These are phyloP conservation scores for Dioscorea cayenensis DNA, from an alignment of 116 monocot genomes.

Conservation along the genomic window DNA sequence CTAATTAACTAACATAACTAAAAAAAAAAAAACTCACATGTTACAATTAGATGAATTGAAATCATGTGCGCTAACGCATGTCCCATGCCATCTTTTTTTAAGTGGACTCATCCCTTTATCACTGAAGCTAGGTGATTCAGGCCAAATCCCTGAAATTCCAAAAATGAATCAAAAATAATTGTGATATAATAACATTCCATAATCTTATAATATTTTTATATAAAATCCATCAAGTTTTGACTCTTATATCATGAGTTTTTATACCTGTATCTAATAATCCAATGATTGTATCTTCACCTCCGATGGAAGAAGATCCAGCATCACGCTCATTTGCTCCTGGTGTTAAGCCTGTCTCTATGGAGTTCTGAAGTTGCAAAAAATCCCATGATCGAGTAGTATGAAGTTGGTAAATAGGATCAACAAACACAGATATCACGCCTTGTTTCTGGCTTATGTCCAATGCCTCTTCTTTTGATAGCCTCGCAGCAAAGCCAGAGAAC, in stretches of 20 bases:
- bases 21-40: conserved; percentile 23
- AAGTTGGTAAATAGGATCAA: conserved; percentile 53
- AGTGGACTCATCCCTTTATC: conserved; percentile 38
- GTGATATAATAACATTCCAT: too few relatives aligned
- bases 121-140: conserved; percentile 67
- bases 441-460: conserved; percentile 27
- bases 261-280: conserved; percentile 75
- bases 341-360: conserved; percentile 6
- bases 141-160: conserved; percentile 58
- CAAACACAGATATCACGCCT: conserved; percentile 67
- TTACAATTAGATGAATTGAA: conserved; percentile 69
- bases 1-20: background rate
- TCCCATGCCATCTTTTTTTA: conserved; percentile 65
- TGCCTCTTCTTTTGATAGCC: conserved; percentile 45
- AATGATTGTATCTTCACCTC: conserved; percentile 39
- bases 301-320: background rate
- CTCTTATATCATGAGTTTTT: background rate
- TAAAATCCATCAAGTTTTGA: too few relatives aligned
- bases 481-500: conserved; percentile 72
- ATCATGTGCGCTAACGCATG: conserved; percentile 37
- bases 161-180: background rate
- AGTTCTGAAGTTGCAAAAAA: conserved; percentile 47
- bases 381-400: conserved; percentile 89
- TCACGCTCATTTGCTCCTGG: background rate
- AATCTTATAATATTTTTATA: too few relatives aligned